Evolutionary conservation across 352 stramenopile species (phyloP), one percentile per base, ranked within the genome.

Genomic region (Phytophthora macrochlamydospora): DNA sequence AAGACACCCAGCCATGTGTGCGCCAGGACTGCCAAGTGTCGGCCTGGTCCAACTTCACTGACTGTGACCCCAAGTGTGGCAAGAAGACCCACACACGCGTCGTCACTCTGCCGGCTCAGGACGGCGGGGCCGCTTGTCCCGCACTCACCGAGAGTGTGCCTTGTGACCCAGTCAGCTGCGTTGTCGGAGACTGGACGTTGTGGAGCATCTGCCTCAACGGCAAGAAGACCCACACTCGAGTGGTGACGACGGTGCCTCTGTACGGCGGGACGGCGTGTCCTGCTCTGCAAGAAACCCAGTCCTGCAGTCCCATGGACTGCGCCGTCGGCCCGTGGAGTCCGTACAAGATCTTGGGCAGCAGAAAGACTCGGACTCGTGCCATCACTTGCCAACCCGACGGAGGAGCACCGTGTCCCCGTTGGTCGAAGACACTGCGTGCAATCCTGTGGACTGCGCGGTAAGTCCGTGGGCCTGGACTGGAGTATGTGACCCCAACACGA

Each of bases 151-250:
- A 85, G 0, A 70, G 29, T 1, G 55, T 61, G 0, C 65, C 55
- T 9, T 89, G 83, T 40, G 74, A 83, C 51, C 70, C 73, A 3
- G 66, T 89, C 12, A 65, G 83, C 68, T 86, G 79, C 37, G 69
- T 71, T 14, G 62, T 85, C 6, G 75, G 65, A 12, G 54, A 74
- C 42, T 91, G 82, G 82, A 73, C 56, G 1, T 42, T 59, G 24
- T 87, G 69, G 68, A 71, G 73, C 24, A 46, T 61, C 24, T 90
- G 80, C 43, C 61, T 79, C 29, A 55, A 75, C 28, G 60, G 59
- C 38, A 64, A 74, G 31, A 79, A 78, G 56, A 71, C 67, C 14
- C 79, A 71, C 33, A 77, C 74, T 7, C 66, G 78, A 9, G 31
- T 44, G 3, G 62, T 91, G 4, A 42, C 50, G 13, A 85, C 59